These are phyloP conservation scores for Tricholoma saponaceum DNA, from an alignment of 768 basidiomycete species.

Conservation along the genomic window DNA sequence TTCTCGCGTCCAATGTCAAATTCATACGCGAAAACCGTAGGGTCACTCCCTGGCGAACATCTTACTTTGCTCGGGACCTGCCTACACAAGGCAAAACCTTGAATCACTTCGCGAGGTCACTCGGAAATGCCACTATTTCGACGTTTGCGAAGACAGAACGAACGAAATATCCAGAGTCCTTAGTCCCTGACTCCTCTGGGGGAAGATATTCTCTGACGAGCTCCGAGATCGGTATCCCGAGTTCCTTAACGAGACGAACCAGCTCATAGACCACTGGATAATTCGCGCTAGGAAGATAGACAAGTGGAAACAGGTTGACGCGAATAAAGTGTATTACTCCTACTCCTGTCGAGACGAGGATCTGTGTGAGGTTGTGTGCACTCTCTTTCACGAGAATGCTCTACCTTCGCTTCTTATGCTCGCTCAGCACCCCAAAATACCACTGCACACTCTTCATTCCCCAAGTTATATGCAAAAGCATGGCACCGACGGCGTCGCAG, in stretches of 20 bases:
- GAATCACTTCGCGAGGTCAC: conserved; percentile 28
- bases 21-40: conserved; percentile 23
- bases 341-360: conserved; percentile 22
- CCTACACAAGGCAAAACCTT: conserved; percentile 21
- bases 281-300: not conserved
- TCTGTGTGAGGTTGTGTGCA: conserved; percentile 31
- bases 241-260: conserved; percentile 25
- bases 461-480: conserved; percentile 29
- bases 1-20: conserved; percentile 28
- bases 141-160: conserved; percentile 34
- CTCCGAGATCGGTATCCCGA: conserved; percentile 24
- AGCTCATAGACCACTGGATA: conserved; percentile 31
- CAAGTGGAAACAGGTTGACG: not conserved
- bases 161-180: conserved; percentile 23
- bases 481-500: conserved; percentile 26
- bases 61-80: conserved; percentile 20
- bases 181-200: conserved; percentile 8
- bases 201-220: conserved; percentile 27
- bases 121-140: conserved; percentile 23
- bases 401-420: conserved; percentile 29
- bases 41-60: conserved; percentile 24
- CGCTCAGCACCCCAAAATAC: conserved; percentile 30
- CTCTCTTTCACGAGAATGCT: conserved; percentile 31
- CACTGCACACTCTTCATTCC: conserved; percentile 22
- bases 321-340: not conserved